Evolutionary conservation across 768 basidiomycete species (phyloP).

Genomic region (Rhodotorula toruloides): DNA sequence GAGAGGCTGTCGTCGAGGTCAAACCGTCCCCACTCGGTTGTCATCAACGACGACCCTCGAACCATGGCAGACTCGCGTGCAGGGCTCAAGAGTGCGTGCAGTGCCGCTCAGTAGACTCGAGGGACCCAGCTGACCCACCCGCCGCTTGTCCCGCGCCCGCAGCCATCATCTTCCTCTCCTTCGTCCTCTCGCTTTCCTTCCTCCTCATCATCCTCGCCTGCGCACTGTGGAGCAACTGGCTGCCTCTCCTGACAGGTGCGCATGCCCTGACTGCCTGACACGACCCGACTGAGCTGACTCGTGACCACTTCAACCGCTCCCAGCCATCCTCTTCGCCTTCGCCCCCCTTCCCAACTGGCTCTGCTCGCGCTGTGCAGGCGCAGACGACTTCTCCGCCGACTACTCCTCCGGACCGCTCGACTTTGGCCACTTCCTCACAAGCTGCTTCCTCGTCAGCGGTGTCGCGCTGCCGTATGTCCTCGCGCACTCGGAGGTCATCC

Average conservation of each 20-base stretch:
- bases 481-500: conserved; percentile 83
- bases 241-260: conserved; percentile 91
- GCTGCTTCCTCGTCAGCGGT: conserved; percentile 82
- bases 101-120: neutral
- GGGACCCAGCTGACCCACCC: neutral
- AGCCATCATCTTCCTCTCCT: conserved; percentile 95
- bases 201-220: conserved; percentile 94
- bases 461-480: conserved; percentile 88
- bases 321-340: conserved; percentile 88
- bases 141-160: neutral
- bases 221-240: conserved; percentile 93
- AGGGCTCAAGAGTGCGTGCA: conserved; percentile 63
- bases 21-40: neutral
- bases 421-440: conserved; percentile 89
- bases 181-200: conserved; percentile 96
- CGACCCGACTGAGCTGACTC: conserved; percentile 3
- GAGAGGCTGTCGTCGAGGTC: too few relatives aligned
- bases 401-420: conserved; percentile 60
- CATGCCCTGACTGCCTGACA: neutral
- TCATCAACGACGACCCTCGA: neutral
- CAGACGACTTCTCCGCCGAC: conserved; percentile 76
- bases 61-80: conserved; percentile 46
- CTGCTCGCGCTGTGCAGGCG: conserved; percentile 78
- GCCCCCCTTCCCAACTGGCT: conserved; percentile 93
- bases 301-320: neutral